A percentile compares a stretch with the other conserved stretches of the same genome.
These are phyloP conservation scores for Phytophthora tentaculata DNA, from an alignment of 352 stramenopile species.

Conservation along the genomic window DNA sequence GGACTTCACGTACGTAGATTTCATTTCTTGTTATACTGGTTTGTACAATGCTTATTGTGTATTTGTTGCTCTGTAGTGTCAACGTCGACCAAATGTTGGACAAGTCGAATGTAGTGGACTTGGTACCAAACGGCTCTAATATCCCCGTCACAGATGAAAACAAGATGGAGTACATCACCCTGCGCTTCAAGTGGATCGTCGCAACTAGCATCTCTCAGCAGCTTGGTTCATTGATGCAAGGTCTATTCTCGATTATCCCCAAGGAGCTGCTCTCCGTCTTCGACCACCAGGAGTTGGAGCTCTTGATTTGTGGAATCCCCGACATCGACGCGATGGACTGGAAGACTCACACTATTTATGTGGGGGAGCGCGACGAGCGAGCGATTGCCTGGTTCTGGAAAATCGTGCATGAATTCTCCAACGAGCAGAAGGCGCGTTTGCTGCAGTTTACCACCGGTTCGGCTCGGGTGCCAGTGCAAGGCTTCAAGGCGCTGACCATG, in stretches of 20 bases:
- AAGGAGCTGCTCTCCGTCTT: constrained; percentile 95
- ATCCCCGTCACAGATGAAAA: constrained; percentile 97
- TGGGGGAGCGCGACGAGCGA: constrained; percentile 82
- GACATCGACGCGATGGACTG: constrained; percentile 97
- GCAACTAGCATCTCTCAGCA: constrained; percentile 83
- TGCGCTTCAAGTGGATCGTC: constrained; percentile 90
- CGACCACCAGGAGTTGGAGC: constrained; percentile 96
- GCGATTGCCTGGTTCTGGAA: constrained; percentile 98
- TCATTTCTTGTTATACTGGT: not conserved
- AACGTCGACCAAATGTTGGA: constrained; percentile 76
- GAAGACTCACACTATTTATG: constrained; percentile 97
- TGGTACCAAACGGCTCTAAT: constrained; percentile 94
- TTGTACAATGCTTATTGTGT: not conserved
- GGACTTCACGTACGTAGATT: constrained; percentile 76
- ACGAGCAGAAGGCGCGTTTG: constrained; percentile 96
- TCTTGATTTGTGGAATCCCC: constrained; percentile 98
- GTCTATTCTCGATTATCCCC: constrained; percentile 97
- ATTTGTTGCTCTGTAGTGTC: constrained; percentile 48
- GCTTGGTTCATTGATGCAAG: constrained; percentile 95
- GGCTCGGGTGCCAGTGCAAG: constrained; percentile 92
- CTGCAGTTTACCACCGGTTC: constrained; percentile 98
- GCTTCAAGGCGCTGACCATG: constrained; percentile 89
- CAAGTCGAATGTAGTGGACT: constrained; percentile 91
- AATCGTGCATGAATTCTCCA: constrained; percentile 92
- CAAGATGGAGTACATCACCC: constrained; percentile 97